phyloP scores from a whole-genome alignment of 208 protist species.

The Trypanosoma vivax region DNA sequence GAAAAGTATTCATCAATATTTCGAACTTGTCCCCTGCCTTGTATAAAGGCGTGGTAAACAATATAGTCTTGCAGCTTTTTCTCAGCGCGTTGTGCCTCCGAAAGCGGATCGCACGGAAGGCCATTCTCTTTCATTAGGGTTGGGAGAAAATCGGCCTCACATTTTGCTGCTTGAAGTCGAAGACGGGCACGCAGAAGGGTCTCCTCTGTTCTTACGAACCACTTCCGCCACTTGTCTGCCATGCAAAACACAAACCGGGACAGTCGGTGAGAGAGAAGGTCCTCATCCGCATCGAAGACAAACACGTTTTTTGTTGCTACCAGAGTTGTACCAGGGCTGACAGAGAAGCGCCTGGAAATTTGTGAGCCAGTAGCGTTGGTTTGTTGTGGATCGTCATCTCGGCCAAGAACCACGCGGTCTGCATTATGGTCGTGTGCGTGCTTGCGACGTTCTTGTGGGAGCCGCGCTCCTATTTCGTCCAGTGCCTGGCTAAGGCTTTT shows the following conservation, averaged over 20 bases:
- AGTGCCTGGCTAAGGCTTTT: constrained; percentile 54
- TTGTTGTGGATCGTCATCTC: constrained; percentile 6
- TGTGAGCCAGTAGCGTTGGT: constrained; percentile 24
- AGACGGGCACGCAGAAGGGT: constrained; percentile 74
- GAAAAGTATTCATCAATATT: constrained; percentile 65
- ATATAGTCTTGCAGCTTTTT: constrained; percentile 55
- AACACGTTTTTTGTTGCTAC: constrained; percentile 18
- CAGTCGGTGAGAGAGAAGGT: constrained; percentile 71
- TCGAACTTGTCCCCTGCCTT: constrained; percentile 17
- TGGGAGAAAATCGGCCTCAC: constrained; percentile 52
- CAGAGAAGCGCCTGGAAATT: constrained; percentile 26
- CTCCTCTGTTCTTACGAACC: constrained; percentile 75
- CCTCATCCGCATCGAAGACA: constrained; percentile 73
- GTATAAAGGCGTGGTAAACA: constrained; percentile 26
- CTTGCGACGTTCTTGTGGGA: constrained; percentile 60
- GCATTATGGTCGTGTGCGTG: constrained; percentile 1
- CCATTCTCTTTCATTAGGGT: constrained; percentile 67
- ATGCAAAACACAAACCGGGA: constrained; percentile 88
- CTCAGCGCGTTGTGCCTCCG: constrained; percentile 29
- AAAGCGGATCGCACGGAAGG: constrained; percentile 61
- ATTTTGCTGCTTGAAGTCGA: constrained; percentile 61
- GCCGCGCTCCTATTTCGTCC: constrained; percentile 52
- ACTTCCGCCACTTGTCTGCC: constrained; percentile 86
- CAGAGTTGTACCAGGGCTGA: constrained; percentile 18
- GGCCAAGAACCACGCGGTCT: constrained; percentile 18